Evolutionary conservation across 2,329 filamentous ascomycete genomes (phyloP).

Genomic region (Akanthomyces muscarius): DNA sequence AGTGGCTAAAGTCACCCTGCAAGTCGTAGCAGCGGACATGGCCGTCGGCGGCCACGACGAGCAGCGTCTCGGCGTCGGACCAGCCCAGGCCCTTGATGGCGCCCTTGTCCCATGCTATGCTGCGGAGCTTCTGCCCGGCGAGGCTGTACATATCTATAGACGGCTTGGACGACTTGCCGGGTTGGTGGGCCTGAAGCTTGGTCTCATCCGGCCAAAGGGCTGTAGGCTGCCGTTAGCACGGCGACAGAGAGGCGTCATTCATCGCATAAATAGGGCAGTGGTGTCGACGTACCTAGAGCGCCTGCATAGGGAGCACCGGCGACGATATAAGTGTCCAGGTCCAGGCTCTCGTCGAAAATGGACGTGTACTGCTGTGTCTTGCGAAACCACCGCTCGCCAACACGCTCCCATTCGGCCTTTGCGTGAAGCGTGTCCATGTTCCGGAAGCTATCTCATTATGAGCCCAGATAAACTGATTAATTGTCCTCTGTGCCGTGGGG

Average conservation of each 20-base stretch:
- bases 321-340: slow-evolving; percentile 91
- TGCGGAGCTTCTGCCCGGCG: slow-evolving; percentile 80
- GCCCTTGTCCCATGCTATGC: slow-evolving; percentile 88
- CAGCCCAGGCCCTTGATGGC: slow-evolving; percentile 85
- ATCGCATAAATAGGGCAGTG: background rate
- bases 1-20: slow-evolving; percentile 93
- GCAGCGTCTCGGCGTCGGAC: slow-evolving; percentile 90
- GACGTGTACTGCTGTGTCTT: slow-evolving; percentile 91
- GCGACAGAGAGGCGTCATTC: background rate
- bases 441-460: slow-evolving; percentile 30
- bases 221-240: slow-evolving; percentile 34
- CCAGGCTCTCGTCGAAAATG: slow-evolving; percentile 87
- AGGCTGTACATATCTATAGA: slow-evolving; percentile 94
- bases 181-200: slow-evolving; percentile 76
- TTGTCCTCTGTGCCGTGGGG: background rate
- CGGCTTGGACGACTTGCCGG: slow-evolving; percentile 67
- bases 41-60: slow-evolving; percentile 85
- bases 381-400: slow-evolving; percentile 92
- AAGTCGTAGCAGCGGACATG: slow-evolving; percentile 87
- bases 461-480: background rate
- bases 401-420: slow-evolving; percentile 88
- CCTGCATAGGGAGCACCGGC: slow-evolving; percentile 90
- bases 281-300: slow-evolving; percentile 68
- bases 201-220: slow-evolving; percentile 85
- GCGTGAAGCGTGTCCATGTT: slow-evolving; percentile 59